phyloP scores from a whole-genome alignment of 805 yeast species.

The Saccharomycopsis fibuligera region DNA sequence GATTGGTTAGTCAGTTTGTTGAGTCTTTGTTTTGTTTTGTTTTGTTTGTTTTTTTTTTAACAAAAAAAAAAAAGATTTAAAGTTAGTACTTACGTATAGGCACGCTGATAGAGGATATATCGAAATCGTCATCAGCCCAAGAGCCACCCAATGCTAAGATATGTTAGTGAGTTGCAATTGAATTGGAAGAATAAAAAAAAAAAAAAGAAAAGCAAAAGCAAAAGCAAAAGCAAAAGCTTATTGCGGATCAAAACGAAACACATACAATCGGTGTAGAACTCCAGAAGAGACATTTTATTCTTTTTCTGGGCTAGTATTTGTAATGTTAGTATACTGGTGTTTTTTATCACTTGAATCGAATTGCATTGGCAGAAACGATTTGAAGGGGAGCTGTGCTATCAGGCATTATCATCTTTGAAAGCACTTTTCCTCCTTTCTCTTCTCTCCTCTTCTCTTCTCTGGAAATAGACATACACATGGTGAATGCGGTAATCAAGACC shows the following conservation, averaged over 20 bases:
- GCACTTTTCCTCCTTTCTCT: no score
- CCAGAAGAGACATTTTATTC: conserved; percentile 17
- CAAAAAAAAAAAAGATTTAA: no score
- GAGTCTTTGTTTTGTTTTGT: background rate
- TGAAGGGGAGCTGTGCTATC: no score
- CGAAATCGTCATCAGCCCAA: conserved; percentile 72
- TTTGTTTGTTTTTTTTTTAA: background rate
- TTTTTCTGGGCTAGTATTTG: conserved; percentile 13
- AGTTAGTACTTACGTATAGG: conserved; percentile 28
- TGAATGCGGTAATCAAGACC: no score
- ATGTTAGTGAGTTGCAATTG: background rate
- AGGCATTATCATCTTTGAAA: no score
- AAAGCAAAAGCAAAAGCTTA: background rate
- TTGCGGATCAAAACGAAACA: background rate
- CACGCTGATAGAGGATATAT: conserved; percentile 51
- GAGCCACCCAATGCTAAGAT: conserved; percentile 25
- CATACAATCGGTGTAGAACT: conserved; percentile 17
- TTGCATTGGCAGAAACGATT: no score
- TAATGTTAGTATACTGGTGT: background rate
- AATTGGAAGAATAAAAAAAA: background rate
- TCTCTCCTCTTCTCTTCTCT: no score
- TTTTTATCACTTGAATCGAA: no score
- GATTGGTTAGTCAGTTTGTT: background rate
- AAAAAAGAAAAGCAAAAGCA: background rate
- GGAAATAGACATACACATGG: no score